Evolutionary conservation across 2,329 filamentous ascomycete species (phyloP), one percentile per base, ranked within the genome.

Genomic region (Sporothrix curviconia): DNA sequence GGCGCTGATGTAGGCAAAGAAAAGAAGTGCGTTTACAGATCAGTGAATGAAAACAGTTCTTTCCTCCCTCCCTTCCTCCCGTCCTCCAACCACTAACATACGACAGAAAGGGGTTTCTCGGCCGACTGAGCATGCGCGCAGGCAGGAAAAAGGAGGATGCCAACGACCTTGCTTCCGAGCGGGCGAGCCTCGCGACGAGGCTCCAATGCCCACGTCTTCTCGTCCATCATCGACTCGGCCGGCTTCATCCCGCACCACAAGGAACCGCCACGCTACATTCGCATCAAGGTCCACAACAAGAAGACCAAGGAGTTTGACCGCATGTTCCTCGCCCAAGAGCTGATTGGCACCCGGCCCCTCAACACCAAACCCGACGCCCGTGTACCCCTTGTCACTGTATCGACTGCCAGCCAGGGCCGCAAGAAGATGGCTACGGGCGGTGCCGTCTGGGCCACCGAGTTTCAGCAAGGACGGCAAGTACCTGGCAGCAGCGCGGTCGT

Each of bases 391-490:
- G 64, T 68, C 6, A 66, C 65, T 0, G 62, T 70, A 14, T 66
- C 66, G 12, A 66, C 67, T 4, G 64, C 68, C 4, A 63, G 64
- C 28, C 69, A 73, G 12, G 73, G 72, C 46, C 74, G 71, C 59
- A 75, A 72, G 61, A 68, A 74, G 34, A 62, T 73, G 3, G 44
- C 56, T 42, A 75, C 74, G 7, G 77, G 77, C 37, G 81, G 88
- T 60, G 91, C 94, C 0, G 85, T 96, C 34, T 99, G 94, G 94
- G 86, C 92, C 0, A 83, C 90, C 62, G 89, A 94, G 66, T 97
- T n/a, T 97, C 67, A 97, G 92, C 66, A 86, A 86, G 60, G 92
- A 97, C 73, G 94, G 94, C 5, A 89, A 80, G 66, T 96, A 92
- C 69, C 77, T 99, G 17, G 94, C 94, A 6, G 90, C 90, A n/a